Base-by-base conservation (phyloP, 495 filamentous ascomycete species). In the Tetracladium marchalianum region DNA sequence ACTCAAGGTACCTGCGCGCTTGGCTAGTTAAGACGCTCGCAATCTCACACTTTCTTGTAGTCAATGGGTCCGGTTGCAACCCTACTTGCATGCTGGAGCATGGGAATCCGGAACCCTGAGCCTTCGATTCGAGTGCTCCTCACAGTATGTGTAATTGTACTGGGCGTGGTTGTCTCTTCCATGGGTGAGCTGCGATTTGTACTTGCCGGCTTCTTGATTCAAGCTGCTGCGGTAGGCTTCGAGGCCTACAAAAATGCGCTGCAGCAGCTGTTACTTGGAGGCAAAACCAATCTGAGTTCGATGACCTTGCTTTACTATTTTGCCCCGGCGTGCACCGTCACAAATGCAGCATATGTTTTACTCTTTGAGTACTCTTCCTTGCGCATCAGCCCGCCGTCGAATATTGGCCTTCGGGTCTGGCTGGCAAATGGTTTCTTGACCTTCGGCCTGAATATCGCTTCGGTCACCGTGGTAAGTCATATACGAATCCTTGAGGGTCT, bases 301-400 rank as follows among this genome's bases (percentile, higher is more conserved):
- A 69, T 92, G n/a, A 83, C 90, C 36, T 85, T 79, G 31, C 72
- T 92, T 22, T 92, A 92, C 67, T 92, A 90, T 63, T 88, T 82
- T 53, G 85, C 86, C 0, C 86, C 86, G 0, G 73, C 86, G 6
- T 90, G 84, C 61, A 81, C 84, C 5, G 47, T 75, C 38, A 83
- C 87, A 75, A 92, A 92, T 52, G 70, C 78, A 19, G 34, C 78
- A 12, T 67, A 86, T 12, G 77, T 77, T 13, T 53, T 79, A 39
- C 55, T 71, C n/a, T 67, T 76, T 3, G 86, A 89, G 61, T 51
- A 77, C 19, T 61, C 60, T 13, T 62, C 22, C 3, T 27, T 90
- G 53, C 58, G 67, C n/a, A 59, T 77, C 49, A 62, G 57, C 7
- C 71, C 81, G 27, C 56, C 84, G 9, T 60, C 60, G 31, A 56